A percentile compares a stretch with the other conserved stretches of the same genome.
These are phyloP conservation scores for Zasmidium angulare DNA, from an alignment of 2,329 filamentous ascomycete species.

Conservation along the genomic window DNA sequence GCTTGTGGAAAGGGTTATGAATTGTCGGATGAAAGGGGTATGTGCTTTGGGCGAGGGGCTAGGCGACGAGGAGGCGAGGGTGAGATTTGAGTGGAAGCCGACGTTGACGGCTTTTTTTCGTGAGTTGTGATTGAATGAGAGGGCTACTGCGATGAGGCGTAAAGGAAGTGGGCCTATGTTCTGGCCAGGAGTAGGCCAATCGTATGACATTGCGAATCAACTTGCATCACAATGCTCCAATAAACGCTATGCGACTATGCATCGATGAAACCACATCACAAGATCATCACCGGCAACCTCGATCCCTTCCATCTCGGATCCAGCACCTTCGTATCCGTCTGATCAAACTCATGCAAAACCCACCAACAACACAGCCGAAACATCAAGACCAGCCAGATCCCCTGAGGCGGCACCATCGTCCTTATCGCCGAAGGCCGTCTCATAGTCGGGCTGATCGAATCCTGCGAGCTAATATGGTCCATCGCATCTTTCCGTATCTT, in stretches of 20 bases:
- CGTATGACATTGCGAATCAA: no score
- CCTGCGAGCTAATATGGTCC: not conserved
- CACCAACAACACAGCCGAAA: slow-evolving; percentile 15
- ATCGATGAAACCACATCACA: slow-evolving; percentile 1
- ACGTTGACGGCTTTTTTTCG: slow-evolving; percentile 7
- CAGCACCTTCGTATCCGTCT: slow-evolving; percentile 9
- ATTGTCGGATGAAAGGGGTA: not conserved
- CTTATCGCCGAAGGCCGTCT: slow-evolving; percentile 1
- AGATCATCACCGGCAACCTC: slow-evolving; percentile 15
- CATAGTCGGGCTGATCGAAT: not conserved
- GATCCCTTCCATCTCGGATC: slow-evolving; percentile 11
- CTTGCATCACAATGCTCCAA: no score
- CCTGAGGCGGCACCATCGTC: slow-evolving; percentile 4
- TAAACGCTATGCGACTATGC: no score
- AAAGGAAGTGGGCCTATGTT: no score
- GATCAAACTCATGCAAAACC: slow-evolving; percentile 16
- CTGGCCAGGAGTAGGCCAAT: no score
- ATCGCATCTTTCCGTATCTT: slow-evolving; percentile 5
- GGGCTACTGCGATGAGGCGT: no score
- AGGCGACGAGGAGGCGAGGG: slow-evolving; percentile 6
- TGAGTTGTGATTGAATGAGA: not conserved
- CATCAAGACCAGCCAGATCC: slow-evolving; percentile 13
- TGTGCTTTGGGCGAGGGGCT: slow-evolving; percentile 1
- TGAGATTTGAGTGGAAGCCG: slow-evolving; percentile 7
- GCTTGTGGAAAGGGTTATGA: not conserved